Evolutionary conservation across 345 rosid species (phyloP).

Genomic region (Brassica carinata): DNA sequence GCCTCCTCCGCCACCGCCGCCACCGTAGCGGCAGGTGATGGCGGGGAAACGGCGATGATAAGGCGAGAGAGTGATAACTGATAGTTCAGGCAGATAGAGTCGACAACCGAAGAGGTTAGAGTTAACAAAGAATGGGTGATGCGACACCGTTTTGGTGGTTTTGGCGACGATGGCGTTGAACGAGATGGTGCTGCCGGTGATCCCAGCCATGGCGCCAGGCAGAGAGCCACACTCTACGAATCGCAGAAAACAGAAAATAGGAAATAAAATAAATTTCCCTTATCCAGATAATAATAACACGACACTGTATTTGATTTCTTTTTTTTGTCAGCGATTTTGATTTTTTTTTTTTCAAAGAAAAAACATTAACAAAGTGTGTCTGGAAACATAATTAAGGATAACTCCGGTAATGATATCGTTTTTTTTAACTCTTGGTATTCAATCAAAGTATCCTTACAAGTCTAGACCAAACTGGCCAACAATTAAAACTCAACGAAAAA

Average conservation of each 20-base stretch:
- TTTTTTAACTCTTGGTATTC: no score
- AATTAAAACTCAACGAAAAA: no score
- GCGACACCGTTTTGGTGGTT: conserved; percentile 27
- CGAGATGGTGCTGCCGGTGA: conserved; percentile 53
- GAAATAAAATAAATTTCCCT: conserved; percentile 2
- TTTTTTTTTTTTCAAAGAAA: no score
- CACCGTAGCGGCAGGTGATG: conserved; percentile 61
- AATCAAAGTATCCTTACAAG: no score
- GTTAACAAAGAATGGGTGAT: conserved; percentile 32
- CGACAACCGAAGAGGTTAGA: conserved; percentile 57
- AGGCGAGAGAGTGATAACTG: conserved; percentile 36
- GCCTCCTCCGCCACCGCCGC: conserved; percentile 41
- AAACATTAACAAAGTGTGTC: no score
- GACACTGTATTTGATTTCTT: no score
- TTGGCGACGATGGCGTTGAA: conserved; percentile 44
- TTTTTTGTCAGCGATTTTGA: no score
- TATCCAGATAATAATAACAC: not conserved
- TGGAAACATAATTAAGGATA: no score
- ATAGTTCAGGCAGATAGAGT: conserved; percentile 30
- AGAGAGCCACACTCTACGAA: conserved; percentile 23
- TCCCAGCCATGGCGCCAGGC: conserved; percentile 59
- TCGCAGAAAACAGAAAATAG: not conserved
- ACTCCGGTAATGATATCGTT: no score
- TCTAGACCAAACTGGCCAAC: no score
- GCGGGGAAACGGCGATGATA: conserved; percentile 38